A percentile compares a stretch with the other conserved stretches of the same genome.
phyloP scores from a whole-genome alignment of 192 early-diverging fungal species.

The Podila clonocystis region DNA sequence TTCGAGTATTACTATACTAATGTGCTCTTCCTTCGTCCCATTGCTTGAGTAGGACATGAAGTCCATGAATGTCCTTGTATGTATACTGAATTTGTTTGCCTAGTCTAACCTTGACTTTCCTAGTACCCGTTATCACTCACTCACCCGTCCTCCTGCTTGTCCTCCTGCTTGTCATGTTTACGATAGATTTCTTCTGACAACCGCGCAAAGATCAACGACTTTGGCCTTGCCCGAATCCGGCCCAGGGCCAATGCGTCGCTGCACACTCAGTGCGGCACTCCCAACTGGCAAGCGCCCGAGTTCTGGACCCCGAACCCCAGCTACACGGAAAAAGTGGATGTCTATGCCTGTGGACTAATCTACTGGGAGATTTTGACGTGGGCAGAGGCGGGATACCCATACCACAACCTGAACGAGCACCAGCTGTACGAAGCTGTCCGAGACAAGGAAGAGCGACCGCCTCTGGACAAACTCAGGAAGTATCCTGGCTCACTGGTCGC shows the following conservation, averaged over 20 bases:
- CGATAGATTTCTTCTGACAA: slow-evolving; percentile 64
- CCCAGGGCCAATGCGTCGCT: slow-evolving; percentile 73
- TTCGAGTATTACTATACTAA: not conserved
- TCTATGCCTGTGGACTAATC: slow-evolving; percentile 79
- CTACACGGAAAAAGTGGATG: slow-evolving; percentile 80
- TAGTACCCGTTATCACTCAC: not conserved
- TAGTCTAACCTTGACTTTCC: not conserved
- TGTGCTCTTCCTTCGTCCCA: not conserved
- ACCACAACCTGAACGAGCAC: slow-evolving; percentile 75
- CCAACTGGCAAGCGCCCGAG: slow-evolving; percentile 86
- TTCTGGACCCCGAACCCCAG: slow-evolving; percentile 77
- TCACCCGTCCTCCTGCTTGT: not conserved
- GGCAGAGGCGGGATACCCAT: slow-evolving; percentile 77
- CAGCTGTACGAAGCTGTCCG: slow-evolving; percentile 67
- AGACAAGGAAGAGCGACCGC: slow-evolving; percentile 70
- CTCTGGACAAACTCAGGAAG: slow-evolving; percentile 62
- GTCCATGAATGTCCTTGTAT: slow-evolving; percentile 80
- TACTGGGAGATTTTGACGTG: slow-evolving; percentile 86
- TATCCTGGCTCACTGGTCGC: slow-evolving; percentile 69
- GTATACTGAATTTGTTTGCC: not conserved
- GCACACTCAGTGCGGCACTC: slow-evolving; percentile 83
- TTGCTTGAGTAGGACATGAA: slow-evolving; percentile 67
- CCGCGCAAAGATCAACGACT: slow-evolving; percentile 84
- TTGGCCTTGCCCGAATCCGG: slow-evolving; percentile 82
- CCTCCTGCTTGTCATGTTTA: not conserved